phyloP scores from a whole-genome alignment of 106 monocot genomes.

The Acanthochlamys bracteata region DNA sequence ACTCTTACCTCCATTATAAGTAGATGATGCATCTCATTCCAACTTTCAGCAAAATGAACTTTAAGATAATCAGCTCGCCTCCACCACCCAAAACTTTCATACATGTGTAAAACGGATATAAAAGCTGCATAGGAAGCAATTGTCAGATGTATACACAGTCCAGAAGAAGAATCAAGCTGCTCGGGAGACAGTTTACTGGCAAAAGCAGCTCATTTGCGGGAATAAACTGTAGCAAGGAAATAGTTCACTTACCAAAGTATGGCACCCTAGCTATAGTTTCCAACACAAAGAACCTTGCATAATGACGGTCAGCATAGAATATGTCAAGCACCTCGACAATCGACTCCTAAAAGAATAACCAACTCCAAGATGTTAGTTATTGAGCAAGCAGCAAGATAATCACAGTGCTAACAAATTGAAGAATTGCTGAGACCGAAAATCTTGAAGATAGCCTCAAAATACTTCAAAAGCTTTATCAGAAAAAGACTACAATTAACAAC shows the following conservation, averaged over 20 bases:
- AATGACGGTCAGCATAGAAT: constrained; percentile 71
- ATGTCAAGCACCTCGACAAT: constrained; percentile 64
- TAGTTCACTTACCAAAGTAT: constrained; percentile 68
- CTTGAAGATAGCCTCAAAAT: too few relatives aligned
- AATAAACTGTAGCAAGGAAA: background rate
- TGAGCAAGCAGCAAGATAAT: background rate
- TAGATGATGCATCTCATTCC: constrained; percentile 98
- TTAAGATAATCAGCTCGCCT: constrained; percentile 98
- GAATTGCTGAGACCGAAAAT: background rate
- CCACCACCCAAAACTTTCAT: constrained; percentile 99
- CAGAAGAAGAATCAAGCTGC: background rate
- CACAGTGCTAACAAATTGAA: background rate
- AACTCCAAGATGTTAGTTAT: background rate
- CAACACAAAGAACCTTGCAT: constrained; percentile 91
- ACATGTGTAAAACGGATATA: constrained; percentile 94
- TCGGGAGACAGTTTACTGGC: too few relatives aligned
- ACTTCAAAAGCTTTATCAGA: too few relatives aligned
- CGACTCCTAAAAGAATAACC: constrained; percentile 45
- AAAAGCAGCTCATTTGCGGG: background rate
- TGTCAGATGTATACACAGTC: background rate
- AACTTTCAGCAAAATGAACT: constrained; percentile 98
- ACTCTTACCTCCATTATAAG: constrained; percentile 90
- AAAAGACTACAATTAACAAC: too few relatives aligned
- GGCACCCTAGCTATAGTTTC: constrained; percentile 99
- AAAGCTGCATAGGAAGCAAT: constrained; percentile 46